Base-by-base conservation (phyloP, 2,329 filamentous ascomycete genomes). In the Aspergillus viridinutans region DNA sequence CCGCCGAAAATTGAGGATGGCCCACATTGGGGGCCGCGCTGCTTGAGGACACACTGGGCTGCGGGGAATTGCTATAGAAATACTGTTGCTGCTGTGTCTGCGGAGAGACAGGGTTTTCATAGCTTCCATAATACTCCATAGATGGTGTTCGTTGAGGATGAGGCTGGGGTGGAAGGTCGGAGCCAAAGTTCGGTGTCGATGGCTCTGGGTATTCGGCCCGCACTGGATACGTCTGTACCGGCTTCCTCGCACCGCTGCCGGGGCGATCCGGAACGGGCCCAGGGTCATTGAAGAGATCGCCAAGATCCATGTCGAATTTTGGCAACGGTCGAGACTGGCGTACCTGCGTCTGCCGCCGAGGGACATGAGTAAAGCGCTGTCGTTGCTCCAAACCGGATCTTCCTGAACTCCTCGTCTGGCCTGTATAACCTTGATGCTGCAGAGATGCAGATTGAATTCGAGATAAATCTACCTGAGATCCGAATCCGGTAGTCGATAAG, bases 401-500 rank as follows among this genome's bases (percentile, higher is more conserved):
- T 14, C 43, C 55, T 48, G 60, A 52, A 26, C 51, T 56, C 43
- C 58, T 54, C 48, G 50, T 50, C 49, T 58, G 59, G 55, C 55
- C 58, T 42, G 50, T 32, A 14, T 64, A 58, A n/a, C 53, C 40
- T 52, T 49, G 58, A 12, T 50, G 49, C 21, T 68, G 48, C 28
- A 63, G 55, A 21, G 64, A 55, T 49, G 62, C 52, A 23, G 50
- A 35, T 32, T 68, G 61, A 17, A 65, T 55, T 25, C 63, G 66
- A 28, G 59, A 63, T 49, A 71, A 61, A 29, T 72, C 70, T 23
- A 72, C 68, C 53, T 74, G 74, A 4, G 72, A 73, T 32, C 90
- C 90, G 62, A 95, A 95, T 0, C 90, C 90, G 20, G 89, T 92
- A 1, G 88, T 93, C 1, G 89, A 90, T 71, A 92, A 88, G 64